Conservation (phyloP, 169 alveolate genomes). For the Plasmodium coatneyi region DNA sequence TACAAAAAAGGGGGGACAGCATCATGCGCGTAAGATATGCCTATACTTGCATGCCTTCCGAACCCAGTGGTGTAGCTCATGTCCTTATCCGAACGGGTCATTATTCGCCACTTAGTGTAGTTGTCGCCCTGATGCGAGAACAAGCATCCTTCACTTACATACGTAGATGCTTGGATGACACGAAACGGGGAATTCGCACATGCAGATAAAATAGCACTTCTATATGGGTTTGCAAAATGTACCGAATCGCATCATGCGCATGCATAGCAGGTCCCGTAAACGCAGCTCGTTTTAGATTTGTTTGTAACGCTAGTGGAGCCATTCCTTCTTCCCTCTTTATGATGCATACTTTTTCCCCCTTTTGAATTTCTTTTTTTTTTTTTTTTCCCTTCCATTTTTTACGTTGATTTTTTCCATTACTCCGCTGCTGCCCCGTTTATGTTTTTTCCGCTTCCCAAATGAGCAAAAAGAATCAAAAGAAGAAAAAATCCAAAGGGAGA, state of each 20-base stretch:
- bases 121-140: background rate
- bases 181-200: background rate
- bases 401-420: background rate
- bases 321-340: background rate
- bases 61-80: background rate
- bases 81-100: background rate
- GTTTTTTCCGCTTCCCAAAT: constrained; percentile 2
- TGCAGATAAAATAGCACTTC: background rate
- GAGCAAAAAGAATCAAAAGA: constrained; percentile 12
- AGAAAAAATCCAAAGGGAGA: constrained; percentile 23
- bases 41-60: background rate
- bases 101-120: background rate
- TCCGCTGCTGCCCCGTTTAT: background rate
- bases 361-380: background rate
- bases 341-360: background rate
- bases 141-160: background rate
- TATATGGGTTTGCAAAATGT: background rate
- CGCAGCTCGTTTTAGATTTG: background rate
- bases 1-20: background rate
- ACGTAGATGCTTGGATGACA: background rate
- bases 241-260: background rate
- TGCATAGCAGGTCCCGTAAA: background rate
- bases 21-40: background rate
- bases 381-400: background rate
- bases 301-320: background rate